These are phyloP conservation scores for Stentor coeruleus DNA, from an alignment of 73 alveolate species.

Conservation along the genomic window DNA sequence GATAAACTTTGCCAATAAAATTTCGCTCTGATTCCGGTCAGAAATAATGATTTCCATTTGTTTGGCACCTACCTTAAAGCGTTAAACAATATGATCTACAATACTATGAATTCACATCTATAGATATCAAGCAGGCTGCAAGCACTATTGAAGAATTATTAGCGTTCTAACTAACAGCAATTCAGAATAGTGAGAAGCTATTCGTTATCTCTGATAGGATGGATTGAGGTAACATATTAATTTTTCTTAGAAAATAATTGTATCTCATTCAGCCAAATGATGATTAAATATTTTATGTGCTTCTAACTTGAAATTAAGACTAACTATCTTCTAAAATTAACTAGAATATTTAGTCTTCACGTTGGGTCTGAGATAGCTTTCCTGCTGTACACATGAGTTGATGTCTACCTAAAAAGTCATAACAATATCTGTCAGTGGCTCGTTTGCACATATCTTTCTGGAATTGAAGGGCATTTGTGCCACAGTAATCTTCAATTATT, in stretches of 20 bases:
- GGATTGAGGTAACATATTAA: conserved; percentile 9
- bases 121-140: background rate
- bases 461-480: conserved; percentile 22
- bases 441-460: conserved; percentile 19
- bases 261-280: too few species aligned
- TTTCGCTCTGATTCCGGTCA: background rate
- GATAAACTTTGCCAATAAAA: background rate
- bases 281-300: too few species aligned
- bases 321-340: too few species aligned
- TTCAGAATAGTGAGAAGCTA: background rate
- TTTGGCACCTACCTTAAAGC: background rate
- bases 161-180: background rate
- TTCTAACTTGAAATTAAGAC: too few species aligned
- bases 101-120: background rate
- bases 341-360: conserved; percentile 26
- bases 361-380: conserved; percentile 17
- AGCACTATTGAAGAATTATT: background rate
- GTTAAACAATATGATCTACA: background rate
- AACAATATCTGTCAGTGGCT: conserved; percentile 15
- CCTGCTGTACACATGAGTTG: conserved; percentile 25
- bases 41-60: conserved; percentile 2
- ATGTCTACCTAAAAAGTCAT: conserved; percentile 25
- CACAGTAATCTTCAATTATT: background rate
- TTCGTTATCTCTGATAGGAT: conserved; percentile 3
- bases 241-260: too few species aligned